Conservation (phyloP, 1,284 basidiomycete species). For the Ceratobasidium sp. region DNA sequence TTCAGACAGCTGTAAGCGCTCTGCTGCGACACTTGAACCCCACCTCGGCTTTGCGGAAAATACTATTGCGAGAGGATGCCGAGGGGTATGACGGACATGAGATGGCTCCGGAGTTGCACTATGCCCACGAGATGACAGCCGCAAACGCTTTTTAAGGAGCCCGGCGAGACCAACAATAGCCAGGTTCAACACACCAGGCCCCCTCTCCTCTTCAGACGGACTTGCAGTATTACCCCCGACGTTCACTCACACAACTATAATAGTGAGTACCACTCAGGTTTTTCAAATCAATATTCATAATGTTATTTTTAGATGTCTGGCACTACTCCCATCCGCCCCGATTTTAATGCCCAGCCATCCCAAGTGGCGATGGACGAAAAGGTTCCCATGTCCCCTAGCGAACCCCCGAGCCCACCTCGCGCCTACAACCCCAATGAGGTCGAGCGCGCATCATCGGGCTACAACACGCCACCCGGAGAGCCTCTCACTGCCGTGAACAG, state of each 20-base stretch:
- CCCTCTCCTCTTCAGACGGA: background rate
- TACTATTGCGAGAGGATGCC: slow-evolving; percentile 9
- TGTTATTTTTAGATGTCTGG: slow-evolving; percentile 25
- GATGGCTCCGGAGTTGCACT: slow-evolving; percentile 8
- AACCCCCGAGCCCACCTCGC: slow-evolving; percentile 16
- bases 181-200: slow-evolving; percentile 6
- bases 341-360: background rate
- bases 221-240: slow-evolving; percentile 3
- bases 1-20: slow-evolving; percentile 14
- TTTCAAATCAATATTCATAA: background rate
- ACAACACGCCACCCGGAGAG: slow-evolving; percentile 6
- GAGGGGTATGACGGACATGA: slow-evolving; percentile 20
- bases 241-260: background rate
- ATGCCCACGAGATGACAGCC: slow-evolving; percentile 1
- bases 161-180: background rate
- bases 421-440: slow-evolving; percentile 29
- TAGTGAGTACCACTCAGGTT: slow-evolving; percentile 6
- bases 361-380: slow-evolving; percentile 5
- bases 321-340: slow-evolving; percentile 3
- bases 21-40: background rate
- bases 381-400: background rate
- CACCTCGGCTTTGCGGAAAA: background rate
- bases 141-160: slow-evolving; percentile 21
- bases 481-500: slow-evolving; percentile 36
- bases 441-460: slow-evolving; percentile 4